Evolutionary conservation across 208 protist species (phyloP).

Genomic region (Leishmania braziliensis): DNA sequence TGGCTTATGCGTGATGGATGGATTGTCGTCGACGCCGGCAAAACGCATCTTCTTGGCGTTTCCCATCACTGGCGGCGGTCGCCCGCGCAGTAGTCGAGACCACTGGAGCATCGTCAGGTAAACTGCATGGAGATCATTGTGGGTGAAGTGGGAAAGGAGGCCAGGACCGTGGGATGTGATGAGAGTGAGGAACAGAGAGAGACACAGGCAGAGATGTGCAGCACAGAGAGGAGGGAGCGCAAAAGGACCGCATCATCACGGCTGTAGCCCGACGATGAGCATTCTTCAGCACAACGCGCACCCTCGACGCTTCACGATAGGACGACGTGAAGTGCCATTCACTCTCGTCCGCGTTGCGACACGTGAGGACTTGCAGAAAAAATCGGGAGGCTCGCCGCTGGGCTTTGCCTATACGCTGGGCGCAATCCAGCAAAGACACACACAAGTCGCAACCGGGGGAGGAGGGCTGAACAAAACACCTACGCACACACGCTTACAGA

Average conservation of each 20-base stretch:
- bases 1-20: constrained; percentile 67
- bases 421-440: background rate
- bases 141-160: background rate
- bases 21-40: constrained; percentile 85
- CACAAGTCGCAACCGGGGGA: background rate
- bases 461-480: background rate
- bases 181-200: background rate
- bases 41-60: constrained; percentile 67
- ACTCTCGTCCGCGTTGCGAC: too few relatives aligned
- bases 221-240: background rate
- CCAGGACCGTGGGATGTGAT: background rate
- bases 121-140: background rate
- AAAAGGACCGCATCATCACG: background rate
- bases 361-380: too few relatives aligned
- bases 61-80: constrained; percentile 77
- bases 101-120: constrained; percentile 42
- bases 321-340: too few relatives aligned
- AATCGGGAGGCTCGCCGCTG: too few relatives aligned
- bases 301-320: background rate
- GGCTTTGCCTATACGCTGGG: too few relatives aligned
- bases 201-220: background rate
- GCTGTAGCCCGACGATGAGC: background rate
- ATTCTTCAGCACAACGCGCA: background rate
- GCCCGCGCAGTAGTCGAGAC: constrained; percentile 28
- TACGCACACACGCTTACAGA: background rate